Evolutionary conservation across 306 rosid species (phyloP).

Genomic region (Lagenaria siceraria): DNA sequence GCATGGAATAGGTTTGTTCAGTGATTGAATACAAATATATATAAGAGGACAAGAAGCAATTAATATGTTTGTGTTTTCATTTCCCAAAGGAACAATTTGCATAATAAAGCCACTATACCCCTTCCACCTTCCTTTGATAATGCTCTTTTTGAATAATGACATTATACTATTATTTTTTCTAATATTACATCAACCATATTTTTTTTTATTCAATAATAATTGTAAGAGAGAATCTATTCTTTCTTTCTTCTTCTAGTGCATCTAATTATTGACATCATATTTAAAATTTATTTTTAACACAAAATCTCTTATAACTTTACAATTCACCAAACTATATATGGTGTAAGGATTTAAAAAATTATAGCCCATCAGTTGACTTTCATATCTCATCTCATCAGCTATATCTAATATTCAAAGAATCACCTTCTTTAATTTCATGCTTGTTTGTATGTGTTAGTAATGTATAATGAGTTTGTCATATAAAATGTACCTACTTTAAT

Average conservation of each 20-base stretch:
- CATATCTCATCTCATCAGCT: background rate
- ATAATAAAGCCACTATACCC: background rate
- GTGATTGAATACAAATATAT: background rate
- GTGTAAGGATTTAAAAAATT: background rate
- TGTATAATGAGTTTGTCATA: no score
- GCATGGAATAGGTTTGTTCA: background rate
- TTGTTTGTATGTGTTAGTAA: no score
- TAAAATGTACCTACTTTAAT: no score
- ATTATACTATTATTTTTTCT: background rate
- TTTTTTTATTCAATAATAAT: background rate
- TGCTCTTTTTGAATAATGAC: background rate
- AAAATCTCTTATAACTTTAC: background rate
- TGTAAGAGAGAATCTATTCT: background rate
- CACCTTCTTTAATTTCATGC: no score
- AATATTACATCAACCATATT: background rate
- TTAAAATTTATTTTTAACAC: background rate
- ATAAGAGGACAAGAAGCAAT: background rate
- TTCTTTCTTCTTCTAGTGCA: background rate
- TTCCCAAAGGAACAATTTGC: background rate
- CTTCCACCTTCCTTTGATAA: background rate
- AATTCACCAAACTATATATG: background rate
- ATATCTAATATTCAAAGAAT: background rate
- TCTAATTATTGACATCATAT: background rate
- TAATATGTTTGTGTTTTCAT: background rate
- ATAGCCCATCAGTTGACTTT: background rate